Conservation (phyloP, 2,329 filamentous ascomycete species). For the Exutisphaerella laricina region DNA sequence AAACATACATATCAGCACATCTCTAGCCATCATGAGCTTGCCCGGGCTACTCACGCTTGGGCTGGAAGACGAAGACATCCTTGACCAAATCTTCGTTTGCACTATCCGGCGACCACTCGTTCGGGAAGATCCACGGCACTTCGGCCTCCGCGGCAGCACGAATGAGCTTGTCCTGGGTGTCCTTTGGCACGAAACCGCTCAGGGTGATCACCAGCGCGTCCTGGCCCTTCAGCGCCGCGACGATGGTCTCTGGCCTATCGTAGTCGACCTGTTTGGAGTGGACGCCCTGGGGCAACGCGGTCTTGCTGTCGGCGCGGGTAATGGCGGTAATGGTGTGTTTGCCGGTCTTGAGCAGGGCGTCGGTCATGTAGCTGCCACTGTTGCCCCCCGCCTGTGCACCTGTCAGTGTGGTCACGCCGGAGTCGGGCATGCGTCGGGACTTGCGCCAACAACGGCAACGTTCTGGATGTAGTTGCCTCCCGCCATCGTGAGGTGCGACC, state of each 20-base stretch:
- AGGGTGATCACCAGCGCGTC: constrained; percentile 34
- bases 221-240: constrained; percentile 29
- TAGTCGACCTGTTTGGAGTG: constrained; percentile 26
- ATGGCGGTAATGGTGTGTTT: constrained; percentile 37
- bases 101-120: constrained; percentile 11
- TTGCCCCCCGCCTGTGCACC: constrained; percentile 24
- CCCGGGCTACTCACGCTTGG: too few relatives aligned
- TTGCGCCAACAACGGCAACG: constrained; percentile 37
- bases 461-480: too few relatives aligned
- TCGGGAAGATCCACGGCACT: constrained; percentile 29
- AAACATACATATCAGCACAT: too few relatives aligned
- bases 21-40: too few relatives aligned
- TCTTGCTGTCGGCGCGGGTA: constrained; percentile 39
- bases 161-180: constrained; percentile 26
- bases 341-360: constrained; percentile 29
- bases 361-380: constrained; percentile 31
- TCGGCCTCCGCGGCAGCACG: constrained; percentile 28
- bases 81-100: constrained; percentile 11
- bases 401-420: constrained; percentile 5
- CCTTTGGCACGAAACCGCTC: constrained; percentile 22
- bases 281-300: constrained; percentile 27
- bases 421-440: not conserved
- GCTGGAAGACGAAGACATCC: constrained; percentile 14
- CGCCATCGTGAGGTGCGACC: too few relatives aligned
- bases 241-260: constrained; percentile 20